These are phyloP conservation scores for Annulohypoxylon truncatum DNA, from an alignment of 2,329 filamentous ascomycete species.

Conservation along the genomic window DNA sequence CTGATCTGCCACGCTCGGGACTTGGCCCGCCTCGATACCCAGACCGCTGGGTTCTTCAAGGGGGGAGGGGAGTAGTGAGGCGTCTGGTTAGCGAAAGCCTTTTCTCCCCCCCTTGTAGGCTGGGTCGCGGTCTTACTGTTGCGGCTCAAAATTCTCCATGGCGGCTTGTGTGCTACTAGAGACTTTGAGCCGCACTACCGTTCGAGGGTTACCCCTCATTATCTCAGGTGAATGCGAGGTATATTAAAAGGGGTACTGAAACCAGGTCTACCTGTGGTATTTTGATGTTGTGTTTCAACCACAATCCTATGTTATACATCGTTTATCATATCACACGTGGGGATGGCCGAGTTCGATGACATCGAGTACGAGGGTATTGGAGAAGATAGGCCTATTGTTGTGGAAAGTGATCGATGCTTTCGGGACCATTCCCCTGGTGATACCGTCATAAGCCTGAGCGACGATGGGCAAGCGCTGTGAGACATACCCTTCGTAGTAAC, in stretches of 20 bases:
- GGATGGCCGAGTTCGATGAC: constrained; percentile 36
- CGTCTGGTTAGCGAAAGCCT: neutral
- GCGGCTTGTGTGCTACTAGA: neutral
- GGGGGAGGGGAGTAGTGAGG: neutral
- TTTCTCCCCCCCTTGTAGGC: constrained; percentile 4
- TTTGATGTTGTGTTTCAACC: neutral
- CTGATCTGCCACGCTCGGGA: constrained; percentile 12
- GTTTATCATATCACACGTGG: neutral
- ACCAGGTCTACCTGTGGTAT: neutral
- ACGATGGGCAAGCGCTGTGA: constrained; percentile 39
- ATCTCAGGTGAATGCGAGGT: neutral
- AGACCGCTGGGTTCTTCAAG: constrained; percentile 25
- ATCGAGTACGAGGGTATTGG: constrained; percentile 44
- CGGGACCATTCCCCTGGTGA: constrained; percentile 36
- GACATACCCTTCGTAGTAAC: constrained; percentile 10
- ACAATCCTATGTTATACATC: constrained; percentile 5
- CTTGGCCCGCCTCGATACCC: constrained; percentile 18
- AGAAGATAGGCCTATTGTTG: constrained; percentile 28
- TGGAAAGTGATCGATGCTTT: constrained; percentile 37
- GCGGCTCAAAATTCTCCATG: constrained; percentile 14
- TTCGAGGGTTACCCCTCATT: constrained; percentile 8
- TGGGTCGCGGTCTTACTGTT: constrained; percentile 26
- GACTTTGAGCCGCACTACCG: constrained; percentile 1
- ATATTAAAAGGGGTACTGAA: constrained; percentile 13
- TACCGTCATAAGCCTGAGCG: constrained; percentile 35